Percentiles rank a stretch among this genome's conserved stretches.
These are phyloP conservation scores for Aegilops sharonensis DNA, from an alignment of 176 grass and related monocot species.

Conservation along the genomic window DNA sequence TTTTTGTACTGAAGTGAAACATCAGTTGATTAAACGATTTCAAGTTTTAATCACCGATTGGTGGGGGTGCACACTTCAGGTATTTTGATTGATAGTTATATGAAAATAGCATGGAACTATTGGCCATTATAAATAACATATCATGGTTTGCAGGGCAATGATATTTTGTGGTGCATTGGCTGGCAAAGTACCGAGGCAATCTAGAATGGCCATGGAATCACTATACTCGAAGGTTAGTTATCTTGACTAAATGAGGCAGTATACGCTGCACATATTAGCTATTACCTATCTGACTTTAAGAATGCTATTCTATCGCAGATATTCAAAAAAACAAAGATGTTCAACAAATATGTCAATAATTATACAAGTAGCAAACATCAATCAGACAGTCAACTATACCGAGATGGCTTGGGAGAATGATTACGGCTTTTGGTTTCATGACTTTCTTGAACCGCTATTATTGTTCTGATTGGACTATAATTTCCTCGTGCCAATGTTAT, in stretches of 20 bases:
- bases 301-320: background rate
- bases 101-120: no score
- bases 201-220: conserved; percentile 70
- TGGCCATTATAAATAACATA: background rate
- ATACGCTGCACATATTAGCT: background rate
- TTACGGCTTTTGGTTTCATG: background rate
- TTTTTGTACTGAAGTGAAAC: no score
- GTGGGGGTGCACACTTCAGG: no score
- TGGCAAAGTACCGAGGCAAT: conserved; percentile 70
- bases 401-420: background rate
- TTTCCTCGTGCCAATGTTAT: background rate
- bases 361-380: background rate
- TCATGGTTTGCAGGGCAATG: conserved; percentile 58
- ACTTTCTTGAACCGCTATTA: no score
- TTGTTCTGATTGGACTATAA: background rate
- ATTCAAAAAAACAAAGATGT: background rate
- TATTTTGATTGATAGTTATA: no score
- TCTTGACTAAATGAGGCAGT: conserved; percentile 3
- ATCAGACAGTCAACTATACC: background rate
- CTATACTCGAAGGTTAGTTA: conserved; percentile 72
- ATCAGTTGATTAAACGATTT: no score
- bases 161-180: conserved; percentile 79
- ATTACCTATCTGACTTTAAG: background rate
- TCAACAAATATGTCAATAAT: background rate
- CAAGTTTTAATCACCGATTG: no score